Base-by-base conservation (phyloP, 106 monocot species). In the Iris macrosiphon region DNA sequence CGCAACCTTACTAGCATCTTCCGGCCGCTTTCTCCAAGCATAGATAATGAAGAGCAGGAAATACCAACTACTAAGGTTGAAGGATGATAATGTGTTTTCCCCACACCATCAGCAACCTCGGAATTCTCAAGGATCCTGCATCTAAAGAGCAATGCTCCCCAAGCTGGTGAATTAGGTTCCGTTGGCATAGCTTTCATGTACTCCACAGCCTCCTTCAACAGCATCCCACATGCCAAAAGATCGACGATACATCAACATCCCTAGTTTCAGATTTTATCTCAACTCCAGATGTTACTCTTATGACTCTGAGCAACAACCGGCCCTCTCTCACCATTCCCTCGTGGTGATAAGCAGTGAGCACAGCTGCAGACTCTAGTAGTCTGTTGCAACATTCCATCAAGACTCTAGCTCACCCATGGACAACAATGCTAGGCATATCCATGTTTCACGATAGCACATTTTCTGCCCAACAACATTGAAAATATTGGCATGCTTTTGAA, bases 21-120 rank as follows among this genome's bases (percentile, higher is more conserved):
- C 77, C 77, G 73, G 77, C 35, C 65, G 52, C 23, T 65, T 65
- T 22, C 57, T 64, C 22, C 77, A 52, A 2, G 82, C 77, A 45
- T 77, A 82, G 17, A 82, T 62, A 34, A 73, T 82, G 43, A 72
- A 73, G 22, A 82, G 76, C 39, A 82, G 59, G 28, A 77, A 69
- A 56, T 82, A 80, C 81, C 81, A 61, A 43, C 81, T 76, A 49
- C 81, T 82, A 27, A 20, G 81, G 81, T 33, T 82, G 76, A 55
- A 82, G 71, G 27, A 40, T 29, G 18, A 82, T 63, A 61, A 82
- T 67, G 23, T 31, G 72, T 51, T 31, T n/a, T 62, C 9, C 77
- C 82, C 4, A 62, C 73, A 19, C 25, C 56, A 48, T 73, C 73
- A 1, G 67, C 82, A 31, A 82, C 49, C 35, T 57, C 42, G 18